Evolutionary conservation across 306 rosid species (phyloP).

Genomic region (Pachyrhizus erosus): DNA sequence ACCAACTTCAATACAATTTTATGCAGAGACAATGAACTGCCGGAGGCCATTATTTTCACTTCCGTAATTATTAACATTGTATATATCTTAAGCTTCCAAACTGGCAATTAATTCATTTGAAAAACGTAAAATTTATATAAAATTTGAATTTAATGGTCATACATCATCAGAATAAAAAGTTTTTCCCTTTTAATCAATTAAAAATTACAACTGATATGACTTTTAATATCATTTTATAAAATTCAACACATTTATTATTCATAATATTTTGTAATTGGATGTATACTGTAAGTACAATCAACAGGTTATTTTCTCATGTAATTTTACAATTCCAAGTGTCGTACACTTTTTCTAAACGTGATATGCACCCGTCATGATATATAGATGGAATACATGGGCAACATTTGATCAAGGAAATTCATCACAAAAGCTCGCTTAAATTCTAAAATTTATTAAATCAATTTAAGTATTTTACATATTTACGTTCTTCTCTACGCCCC

Average conservation of each 20-base stretch:
- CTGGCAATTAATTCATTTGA: no score
- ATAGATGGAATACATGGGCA: background rate
- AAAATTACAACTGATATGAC: no score
- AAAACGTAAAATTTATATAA: no score
- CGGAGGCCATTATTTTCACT: background rate
- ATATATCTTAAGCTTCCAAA: background rate
- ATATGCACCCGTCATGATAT: background rate
- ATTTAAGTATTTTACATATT: background rate
- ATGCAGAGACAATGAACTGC: no score
- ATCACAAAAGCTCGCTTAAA: background rate
- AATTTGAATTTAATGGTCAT: no score
- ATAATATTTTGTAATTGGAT: no score
- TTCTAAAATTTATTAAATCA: background rate
- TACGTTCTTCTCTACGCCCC: background rate
- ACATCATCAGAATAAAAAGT: no score
- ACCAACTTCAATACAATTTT: no score
- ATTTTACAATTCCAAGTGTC: background rate
- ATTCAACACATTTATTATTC: no score
- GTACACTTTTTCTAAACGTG: background rate
- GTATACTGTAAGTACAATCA: no score
- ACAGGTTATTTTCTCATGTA: background rate
- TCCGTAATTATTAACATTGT: background rate
- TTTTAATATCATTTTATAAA: no score
- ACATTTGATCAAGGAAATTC: background rate
- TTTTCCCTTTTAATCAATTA: no score